phyloP scores from a whole-genome alignment of 2,329 filamentous ascomycete genomes.

The Taxawa tesnikishii region DNA sequence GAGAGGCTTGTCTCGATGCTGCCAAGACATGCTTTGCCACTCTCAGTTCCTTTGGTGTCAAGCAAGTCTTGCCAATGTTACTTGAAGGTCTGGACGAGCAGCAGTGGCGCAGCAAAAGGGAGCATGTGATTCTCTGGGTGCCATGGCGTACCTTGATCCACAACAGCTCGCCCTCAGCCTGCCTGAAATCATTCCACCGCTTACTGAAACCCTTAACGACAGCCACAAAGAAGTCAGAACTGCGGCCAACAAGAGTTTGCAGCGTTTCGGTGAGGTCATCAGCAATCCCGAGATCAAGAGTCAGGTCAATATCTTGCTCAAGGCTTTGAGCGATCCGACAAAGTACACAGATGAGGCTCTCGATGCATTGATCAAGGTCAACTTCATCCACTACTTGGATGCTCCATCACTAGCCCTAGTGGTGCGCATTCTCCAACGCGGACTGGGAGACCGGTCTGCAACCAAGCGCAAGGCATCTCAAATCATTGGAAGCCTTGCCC shows the following conservation, averaged over 20 bases:
- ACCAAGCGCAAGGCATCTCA: slow-evolving; percentile 95
- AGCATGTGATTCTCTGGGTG: slow-evolving; percentile 88
- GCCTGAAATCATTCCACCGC: slow-evolving; percentile 90
- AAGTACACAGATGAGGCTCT: slow-evolving; percentile 94
- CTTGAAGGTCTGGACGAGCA: slow-evolving; percentile 86
- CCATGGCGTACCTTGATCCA: slow-evolving; percentile 96
- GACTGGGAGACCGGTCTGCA: slow-evolving; percentile 76
- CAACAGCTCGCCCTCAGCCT: slow-evolving; percentile 85
- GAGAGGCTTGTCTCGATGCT: slow-evolving; percentile 83
- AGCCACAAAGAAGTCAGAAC: slow-evolving; percentile 93
- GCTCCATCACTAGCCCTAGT: slow-evolving; percentile 90
- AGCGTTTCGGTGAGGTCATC: slow-evolving; percentile 97
- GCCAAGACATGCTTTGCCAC: slow-evolving; percentile 90
- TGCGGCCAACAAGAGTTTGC: slow-evolving; percentile 88
- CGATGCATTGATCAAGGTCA: slow-evolving; percentile 92
- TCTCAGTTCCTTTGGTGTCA: slow-evolving; percentile 90
- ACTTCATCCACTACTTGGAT: slow-evolving; percentile 96
- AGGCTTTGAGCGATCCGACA: slow-evolving; percentile 92
- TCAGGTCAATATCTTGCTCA: slow-evolving; percentile 80
- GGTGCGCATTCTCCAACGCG: slow-evolving; percentile 88
- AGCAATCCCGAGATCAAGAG: slow-evolving; percentile 94
- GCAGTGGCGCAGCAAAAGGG: slow-evolving; percentile 99
- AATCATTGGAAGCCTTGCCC: slow-evolving; percentile 93
- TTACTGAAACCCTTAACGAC: slow-evolving; percentile 89
- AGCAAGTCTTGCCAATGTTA: slow-evolving; percentile 82